phyloP scores from a whole-genome alignment of 345 rosid genomes.

The Xanthoceras sorbifolium region DNA sequence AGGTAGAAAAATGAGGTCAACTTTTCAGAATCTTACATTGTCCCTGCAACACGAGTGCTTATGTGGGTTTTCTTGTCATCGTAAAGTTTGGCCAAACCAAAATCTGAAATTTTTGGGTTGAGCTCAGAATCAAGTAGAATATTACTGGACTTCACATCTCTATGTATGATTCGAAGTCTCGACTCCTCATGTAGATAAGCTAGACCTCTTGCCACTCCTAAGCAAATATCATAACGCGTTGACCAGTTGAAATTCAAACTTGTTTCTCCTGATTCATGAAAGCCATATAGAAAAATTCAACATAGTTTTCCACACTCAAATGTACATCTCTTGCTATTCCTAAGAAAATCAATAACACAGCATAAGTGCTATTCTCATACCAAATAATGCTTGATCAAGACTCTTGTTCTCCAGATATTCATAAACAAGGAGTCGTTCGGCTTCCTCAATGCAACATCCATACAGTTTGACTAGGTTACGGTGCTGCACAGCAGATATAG shows the following conservation, averaged over 20 bases:
- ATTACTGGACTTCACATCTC: constrained; percentile 59
- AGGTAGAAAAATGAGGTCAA: background rate
- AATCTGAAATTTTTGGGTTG: constrained; percentile 63
- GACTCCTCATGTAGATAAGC: constrained; percentile 60
- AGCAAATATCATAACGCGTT: constrained; percentile 43
- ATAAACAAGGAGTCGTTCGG: constrained; percentile 49
- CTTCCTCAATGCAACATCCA: constrained; percentile 51
- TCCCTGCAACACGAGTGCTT: constrained; percentile 62
- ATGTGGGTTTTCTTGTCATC: constrained; percentile 57
- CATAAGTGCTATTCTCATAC: too few species aligned
- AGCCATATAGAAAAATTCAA: too few species aligned
- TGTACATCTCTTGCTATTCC: too few species aligned
- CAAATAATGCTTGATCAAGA: constrained; percentile 54
- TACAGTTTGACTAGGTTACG: constrained; percentile 57
- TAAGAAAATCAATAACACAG: too few species aligned
- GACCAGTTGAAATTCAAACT: too few species aligned
- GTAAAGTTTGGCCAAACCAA: constrained; percentile 59
- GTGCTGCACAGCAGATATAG: too few species aligned
- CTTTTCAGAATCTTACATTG: constrained; percentile 37
- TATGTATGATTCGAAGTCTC: constrained; percentile 48
- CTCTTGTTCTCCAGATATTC: constrained; percentile 56
- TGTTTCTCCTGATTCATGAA: too few species aligned
- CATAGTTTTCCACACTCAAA: too few species aligned
- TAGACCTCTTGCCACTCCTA: constrained; percentile 52
- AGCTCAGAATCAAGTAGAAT: constrained; percentile 49